Percentiles rank a stretch among this genome's conserved stretches.
phyloP scores from a whole-genome alignment of 805 yeast species.

The Saccharomycopsis capsularis region DNA sequence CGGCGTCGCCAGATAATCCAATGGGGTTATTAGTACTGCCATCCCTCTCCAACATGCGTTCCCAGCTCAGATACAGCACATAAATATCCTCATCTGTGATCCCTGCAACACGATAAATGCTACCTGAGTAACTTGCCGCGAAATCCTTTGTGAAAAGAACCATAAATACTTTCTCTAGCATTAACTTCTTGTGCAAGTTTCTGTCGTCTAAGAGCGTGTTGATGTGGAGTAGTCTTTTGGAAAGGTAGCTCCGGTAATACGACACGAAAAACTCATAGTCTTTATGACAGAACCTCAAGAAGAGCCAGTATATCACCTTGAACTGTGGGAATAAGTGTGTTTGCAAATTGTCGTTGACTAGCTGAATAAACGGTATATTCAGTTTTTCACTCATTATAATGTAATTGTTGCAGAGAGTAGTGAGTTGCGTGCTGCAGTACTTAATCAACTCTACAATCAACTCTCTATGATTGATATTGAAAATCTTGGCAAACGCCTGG shows the following conservation, averaged over 20 bases:
- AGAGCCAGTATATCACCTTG: conserved; percentile 8
- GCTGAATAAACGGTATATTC: neutral
- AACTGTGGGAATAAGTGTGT: neutral
- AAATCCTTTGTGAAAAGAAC: conserved; percentile 6
- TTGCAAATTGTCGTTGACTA: neutral
- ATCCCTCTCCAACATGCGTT: too few species aligned
- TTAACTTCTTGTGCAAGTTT: neutral
- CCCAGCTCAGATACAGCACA: too few species aligned
- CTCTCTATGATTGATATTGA: conserved; percentile 11
- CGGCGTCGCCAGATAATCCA: too few species aligned
- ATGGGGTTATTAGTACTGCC: too few species aligned
- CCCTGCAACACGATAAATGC: too few species aligned
- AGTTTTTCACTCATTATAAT: neutral
- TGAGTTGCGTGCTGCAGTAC: conserved; percentile 11
- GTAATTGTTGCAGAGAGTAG: neutral
- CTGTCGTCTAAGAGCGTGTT: neutral
- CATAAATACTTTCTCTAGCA: conserved; percentile 7
- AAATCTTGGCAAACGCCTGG: neutral
- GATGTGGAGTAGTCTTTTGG: conserved; percentile 12
- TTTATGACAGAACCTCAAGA: conserved; percentile 1
- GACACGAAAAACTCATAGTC: conserved; percentile 9
- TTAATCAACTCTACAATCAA: conserved; percentile 16
- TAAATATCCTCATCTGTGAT: too few species aligned
- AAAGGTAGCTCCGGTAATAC: conserved; percentile 9
- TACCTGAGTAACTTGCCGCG: neutral